Conservation (phyloP, 2,329 filamentous ascomycete species). For the Endoconidiophora laricicola region DNA sequence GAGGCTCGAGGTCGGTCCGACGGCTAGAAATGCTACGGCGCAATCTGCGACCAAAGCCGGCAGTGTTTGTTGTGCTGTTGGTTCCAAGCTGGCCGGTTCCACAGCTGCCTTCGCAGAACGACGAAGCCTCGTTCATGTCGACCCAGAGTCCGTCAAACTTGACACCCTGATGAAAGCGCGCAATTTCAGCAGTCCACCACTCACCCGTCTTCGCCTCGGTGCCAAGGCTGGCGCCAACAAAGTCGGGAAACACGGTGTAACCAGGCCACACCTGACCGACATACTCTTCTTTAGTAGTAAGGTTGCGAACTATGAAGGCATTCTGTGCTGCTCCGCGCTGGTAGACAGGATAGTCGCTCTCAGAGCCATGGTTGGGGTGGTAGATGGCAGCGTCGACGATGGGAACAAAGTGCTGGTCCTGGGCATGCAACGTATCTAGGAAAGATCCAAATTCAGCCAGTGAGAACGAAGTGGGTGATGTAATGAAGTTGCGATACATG, state of each 20-base stretch:
- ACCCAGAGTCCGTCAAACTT: conserved; percentile 39
- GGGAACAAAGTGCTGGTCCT: conserved; percentile 51
- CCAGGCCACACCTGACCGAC: conserved; percentile 60
- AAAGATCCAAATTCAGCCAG: conserved; percentile 20
- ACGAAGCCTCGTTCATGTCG: conserved; percentile 42
- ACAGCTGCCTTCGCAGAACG: conserved; percentile 56
- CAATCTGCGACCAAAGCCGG: conserved; percentile 2
- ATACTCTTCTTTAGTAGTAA: conserved; percentile 41
- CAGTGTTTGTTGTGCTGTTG: conserved; percentile 21
- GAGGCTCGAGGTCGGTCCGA: too few relatives aligned
- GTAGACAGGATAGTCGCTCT: conserved; percentile 42
- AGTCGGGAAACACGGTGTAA: conserved; percentile 55
- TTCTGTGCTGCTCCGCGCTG: conserved; percentile 42
- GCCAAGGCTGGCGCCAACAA: conserved; percentile 38
- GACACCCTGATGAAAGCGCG: conserved; percentile 34
- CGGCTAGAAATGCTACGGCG: not conserved
- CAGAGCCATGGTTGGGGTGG: conserved; percentile 53
- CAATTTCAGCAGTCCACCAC: conserved; percentile 53
- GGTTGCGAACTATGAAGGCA: conserved; percentile 20
- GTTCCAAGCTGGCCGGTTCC: conserved; percentile 46
- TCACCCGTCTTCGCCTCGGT: conserved; percentile 45
- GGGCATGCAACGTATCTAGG: conserved; percentile 42
- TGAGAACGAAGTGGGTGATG: conserved; percentile 33
- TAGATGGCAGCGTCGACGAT: conserved; percentile 62
- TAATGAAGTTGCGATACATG: conserved; percentile 36